These are phyloP conservation scores for Jackrogersella multiformis DNA, from an alignment of 495 filamentous ascomycete species.

Conservation along the genomic window DNA sequence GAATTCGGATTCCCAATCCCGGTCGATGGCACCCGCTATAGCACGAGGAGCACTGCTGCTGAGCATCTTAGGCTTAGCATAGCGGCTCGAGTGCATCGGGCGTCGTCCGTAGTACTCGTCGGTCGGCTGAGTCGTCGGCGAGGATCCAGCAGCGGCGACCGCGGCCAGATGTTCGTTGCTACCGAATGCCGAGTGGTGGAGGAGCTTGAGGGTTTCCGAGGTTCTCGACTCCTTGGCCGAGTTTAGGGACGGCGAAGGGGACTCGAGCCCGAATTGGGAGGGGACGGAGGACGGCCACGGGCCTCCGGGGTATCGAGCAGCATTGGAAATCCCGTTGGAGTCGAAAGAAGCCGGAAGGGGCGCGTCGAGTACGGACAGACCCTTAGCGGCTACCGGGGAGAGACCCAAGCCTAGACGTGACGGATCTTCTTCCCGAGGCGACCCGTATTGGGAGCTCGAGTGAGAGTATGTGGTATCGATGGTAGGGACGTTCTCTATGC, in stretches of 20 bases:
- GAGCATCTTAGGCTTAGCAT: slow-evolving; percentile 76
- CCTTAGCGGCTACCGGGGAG: slow-evolving; percentile 74
- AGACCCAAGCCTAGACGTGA: slow-evolving; percentile 69
- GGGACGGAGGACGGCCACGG: slow-evolving; percentile 94
- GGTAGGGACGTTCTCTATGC: slow-evolving; percentile 69
- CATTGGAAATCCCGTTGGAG: slow-evolving; percentile 92
- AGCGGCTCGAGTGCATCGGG: slow-evolving; percentile 85
- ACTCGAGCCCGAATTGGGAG: slow-evolving; percentile 90
- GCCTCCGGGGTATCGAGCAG: slow-evolving; percentile 76
- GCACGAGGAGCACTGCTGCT: slow-evolving; percentile 78
- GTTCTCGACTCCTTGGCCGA: slow-evolving; percentile 65
- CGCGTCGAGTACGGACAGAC: slow-evolving; percentile 88
- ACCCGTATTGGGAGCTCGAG: slow-evolving; percentile 82
- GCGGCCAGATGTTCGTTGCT: slow-evolving; percentile 55
- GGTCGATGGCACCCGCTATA: slow-evolving; percentile 61
- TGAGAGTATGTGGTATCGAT: slow-evolving; percentile 84
- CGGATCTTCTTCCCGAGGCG: slow-evolving; percentile 78
- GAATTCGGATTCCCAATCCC: slow-evolving; percentile 86
- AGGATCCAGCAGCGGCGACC: slow-evolving; percentile 68
- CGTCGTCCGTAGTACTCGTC: slow-evolving; percentile 75
- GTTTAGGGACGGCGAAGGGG: slow-evolving; percentile 79
- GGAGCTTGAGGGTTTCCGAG: slow-evolving; percentile 76
- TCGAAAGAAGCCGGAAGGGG: slow-evolving; percentile 96
- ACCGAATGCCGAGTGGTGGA: slow-evolving; percentile 89
- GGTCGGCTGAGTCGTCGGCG: slow-evolving; percentile 69